A percentile compares a stretch with the other conserved stretches of the same genome.
Conservation (phyloP, 768 basidiomycete genomes). For the Rickenella mellea region DNA sequence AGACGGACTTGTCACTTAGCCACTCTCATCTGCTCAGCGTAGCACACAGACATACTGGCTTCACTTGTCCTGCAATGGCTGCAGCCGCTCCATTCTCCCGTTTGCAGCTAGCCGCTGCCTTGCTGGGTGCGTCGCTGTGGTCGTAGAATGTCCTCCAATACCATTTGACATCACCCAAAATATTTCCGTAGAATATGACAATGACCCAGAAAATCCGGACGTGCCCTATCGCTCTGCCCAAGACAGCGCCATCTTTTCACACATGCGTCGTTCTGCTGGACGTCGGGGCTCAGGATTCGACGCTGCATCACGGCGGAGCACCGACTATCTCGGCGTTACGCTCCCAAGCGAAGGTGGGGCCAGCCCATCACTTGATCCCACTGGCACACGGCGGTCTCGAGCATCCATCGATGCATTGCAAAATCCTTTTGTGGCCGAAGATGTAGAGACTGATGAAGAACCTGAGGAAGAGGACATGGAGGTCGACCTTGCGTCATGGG, state of each 20-base stretch:
- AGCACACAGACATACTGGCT: too few relatives aligned
- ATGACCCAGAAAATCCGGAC: constrained; percentile 63
- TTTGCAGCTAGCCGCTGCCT: constrained; percentile 76
- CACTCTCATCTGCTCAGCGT: too few relatives aligned
- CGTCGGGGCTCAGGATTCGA: constrained; percentile 27
- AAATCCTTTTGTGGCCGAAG: constrained; percentile 65
- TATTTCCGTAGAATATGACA: constrained; percentile 68
- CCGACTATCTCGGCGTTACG: constrained; percentile 59
- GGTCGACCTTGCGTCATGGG: constrained; percentile 79
- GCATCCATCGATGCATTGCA: constrained; percentile 54
- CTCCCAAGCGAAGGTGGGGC: constrained; percentile 51
- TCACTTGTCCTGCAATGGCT: too few relatives aligned
- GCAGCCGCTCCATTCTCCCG: constrained; percentile 56
- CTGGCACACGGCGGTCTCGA: constrained; percentile 40
- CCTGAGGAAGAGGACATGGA: constrained; percentile 49
- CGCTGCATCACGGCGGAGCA: constrained; percentile 35
- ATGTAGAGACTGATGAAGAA: constrained; percentile 33
- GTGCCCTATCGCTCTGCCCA: constrained; percentile 57
- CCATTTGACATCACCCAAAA: not conserved
- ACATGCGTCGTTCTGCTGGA: constrained; percentile 49
- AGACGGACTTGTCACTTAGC: too few relatives aligned
- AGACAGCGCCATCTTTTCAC: constrained; percentile 81
- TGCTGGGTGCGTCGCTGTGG: constrained; percentile 50
- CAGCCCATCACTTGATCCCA: constrained; percentile 33
- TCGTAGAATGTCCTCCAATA: constrained; percentile 3